These are phyloP conservation scores for Arabidopsis lyrata DNA, from an alignment of 441 rosid species.

Conservation along the genomic window DNA sequence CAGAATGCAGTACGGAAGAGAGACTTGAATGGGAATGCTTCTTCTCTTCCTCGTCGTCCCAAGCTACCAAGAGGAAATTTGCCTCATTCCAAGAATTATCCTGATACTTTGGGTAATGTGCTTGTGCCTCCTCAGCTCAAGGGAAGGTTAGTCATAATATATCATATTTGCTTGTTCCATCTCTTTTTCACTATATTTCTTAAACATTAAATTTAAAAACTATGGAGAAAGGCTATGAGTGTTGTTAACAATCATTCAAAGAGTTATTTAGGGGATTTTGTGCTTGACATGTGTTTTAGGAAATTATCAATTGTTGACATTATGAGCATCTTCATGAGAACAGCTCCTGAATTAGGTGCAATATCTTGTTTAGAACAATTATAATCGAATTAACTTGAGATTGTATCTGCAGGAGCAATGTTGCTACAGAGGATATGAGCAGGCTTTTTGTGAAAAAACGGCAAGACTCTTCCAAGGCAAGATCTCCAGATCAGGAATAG, in stretches of 20 bases:
- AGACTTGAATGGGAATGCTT: conserved; percentile 51
- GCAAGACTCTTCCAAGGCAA: conserved; percentile 51
- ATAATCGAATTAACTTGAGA: conserved; percentile 3
- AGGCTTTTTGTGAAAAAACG: conserved; percentile 73
- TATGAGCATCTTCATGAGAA: background rate
- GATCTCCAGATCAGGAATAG: conserved; percentile 38
- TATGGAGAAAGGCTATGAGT: conserved; percentile 11
- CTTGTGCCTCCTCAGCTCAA: conserved; percentile 90
- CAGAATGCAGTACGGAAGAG: conserved; percentile 74
- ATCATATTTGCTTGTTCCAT: background rate
- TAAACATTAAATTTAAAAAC: background rate
- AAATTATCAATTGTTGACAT: conserved; percentile 4
- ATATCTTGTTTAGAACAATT: conserved; percentile 20
- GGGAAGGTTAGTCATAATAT: conserved; percentile 66
- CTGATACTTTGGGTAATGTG: conserved; percentile 66
- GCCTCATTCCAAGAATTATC: conserved; percentile 59
- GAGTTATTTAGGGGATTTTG: background rate
- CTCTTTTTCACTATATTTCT: background rate
- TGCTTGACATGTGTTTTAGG: background rate
- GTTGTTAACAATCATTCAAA: background rate
- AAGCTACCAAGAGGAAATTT: conserved; percentile 73
- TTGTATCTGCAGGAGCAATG: conserved; percentile 70
- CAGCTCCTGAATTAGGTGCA: background rate
- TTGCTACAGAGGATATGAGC: conserved; percentile 91
- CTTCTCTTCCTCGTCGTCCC: conserved; percentile 54